Percentiles rank a stretch among this genome's conserved stretches.
phyloP scores from a whole-genome alignment of 768 basidiomycete species.

The Pholiota conissans region DNA sequence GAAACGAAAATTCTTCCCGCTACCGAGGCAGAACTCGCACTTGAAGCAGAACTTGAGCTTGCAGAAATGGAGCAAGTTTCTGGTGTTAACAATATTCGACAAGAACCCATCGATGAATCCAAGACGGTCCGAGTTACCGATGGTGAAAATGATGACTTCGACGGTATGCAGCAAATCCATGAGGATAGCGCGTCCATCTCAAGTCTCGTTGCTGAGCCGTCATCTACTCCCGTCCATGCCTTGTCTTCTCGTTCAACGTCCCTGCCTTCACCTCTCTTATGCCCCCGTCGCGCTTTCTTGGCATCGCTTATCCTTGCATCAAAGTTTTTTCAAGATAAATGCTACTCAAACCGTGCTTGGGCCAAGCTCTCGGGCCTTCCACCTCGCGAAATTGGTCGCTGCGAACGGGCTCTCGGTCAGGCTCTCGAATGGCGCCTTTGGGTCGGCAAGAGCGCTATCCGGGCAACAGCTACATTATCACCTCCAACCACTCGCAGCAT shows the following conservation, averaged over 20 bases:
- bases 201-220: slow-evolving; percentile 7
- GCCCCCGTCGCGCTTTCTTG: slow-evolving; percentile 86
- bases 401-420: slow-evolving; percentile 85
- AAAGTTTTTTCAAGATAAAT: slow-evolving; percentile 92
- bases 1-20: slow-evolving; percentile 43
- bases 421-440: slow-evolving; percentile 91
- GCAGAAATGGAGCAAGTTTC: slow-evolving; percentile 16
- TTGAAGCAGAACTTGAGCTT: slow-evolving; percentile 39
- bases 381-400: slow-evolving; percentile 82
- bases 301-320: slow-evolving; percentile 87
- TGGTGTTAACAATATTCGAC: slow-evolving; percentile 2
- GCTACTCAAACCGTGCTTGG: slow-evolving; percentile 94
- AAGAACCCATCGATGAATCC: slow-evolving; percentile 25
- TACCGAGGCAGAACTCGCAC: slow-evolving; percentile 42
- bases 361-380: slow-evolving; percentile 89
- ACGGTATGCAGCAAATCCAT: slow-evolving; percentile 5
- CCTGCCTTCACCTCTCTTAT: slow-evolving; percentile 81
- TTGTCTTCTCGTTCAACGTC: slow-evolving; percentile 28
- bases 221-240: not conserved
- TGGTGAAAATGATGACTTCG: slow-evolving; percentile 21
- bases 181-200: slow-evolving; percentile 7
- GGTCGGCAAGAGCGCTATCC: slow-evolving; percentile 69
- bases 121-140: slow-evolving; percentile 47
- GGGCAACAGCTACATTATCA: slow-evolving; percentile 7
- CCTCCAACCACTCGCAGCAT: slow-evolving; percentile 33